These are phyloP conservation scores for Rheum nobile DNA, from an alignment of 148 eudicot species.

Conservation along the genomic window DNA sequence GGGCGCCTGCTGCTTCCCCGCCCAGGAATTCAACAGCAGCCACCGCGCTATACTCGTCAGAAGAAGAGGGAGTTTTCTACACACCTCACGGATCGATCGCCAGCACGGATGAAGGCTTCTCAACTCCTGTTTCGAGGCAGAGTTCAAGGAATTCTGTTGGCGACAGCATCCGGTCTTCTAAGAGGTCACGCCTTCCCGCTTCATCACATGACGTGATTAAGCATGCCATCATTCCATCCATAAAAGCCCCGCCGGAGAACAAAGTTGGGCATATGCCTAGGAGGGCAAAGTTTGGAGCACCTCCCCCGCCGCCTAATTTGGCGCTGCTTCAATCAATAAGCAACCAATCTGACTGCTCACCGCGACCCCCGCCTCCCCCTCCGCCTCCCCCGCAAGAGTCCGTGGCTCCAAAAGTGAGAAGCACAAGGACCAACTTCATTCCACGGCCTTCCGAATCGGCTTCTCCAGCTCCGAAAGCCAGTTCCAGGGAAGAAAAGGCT, in stretches of 20 bases:
- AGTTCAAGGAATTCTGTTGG: background rate
- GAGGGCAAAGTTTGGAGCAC: background rate
- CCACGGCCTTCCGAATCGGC: conserved; percentile 13
- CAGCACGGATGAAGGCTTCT: conserved; percentile 18
- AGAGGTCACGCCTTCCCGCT: background rate
- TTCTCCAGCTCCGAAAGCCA: conserved; percentile 8
- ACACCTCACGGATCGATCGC: conserved; percentile 74
- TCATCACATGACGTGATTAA: conserved; percentile 38
- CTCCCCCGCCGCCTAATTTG: conserved; percentile 40
- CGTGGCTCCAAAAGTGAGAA: conserved; percentile 17
- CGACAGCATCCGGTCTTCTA: background rate
- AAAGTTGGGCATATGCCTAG: background rate
- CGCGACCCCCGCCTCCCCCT: conserved; percentile 32
- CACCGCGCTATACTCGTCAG: conserved; percentile 41
- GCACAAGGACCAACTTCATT: background rate
- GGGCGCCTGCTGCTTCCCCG: background rate
- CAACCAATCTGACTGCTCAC: conserved; percentile 14
- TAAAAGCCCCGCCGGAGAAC: conserved; percentile 16
- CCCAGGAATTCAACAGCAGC: conserved; percentile 43
- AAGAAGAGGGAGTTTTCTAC: conserved; percentile 56
- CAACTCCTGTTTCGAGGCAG: background rate
- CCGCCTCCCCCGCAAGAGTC: conserved; percentile 22
- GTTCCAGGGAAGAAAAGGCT: background rate
- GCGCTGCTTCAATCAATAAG: conserved; percentile 38
- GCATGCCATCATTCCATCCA: conserved; percentile 47